Base-by-base conservation (phyloP, 2,329 filamentous ascomycete genomes). In the Alternaria angustiovoidea region DNA sequence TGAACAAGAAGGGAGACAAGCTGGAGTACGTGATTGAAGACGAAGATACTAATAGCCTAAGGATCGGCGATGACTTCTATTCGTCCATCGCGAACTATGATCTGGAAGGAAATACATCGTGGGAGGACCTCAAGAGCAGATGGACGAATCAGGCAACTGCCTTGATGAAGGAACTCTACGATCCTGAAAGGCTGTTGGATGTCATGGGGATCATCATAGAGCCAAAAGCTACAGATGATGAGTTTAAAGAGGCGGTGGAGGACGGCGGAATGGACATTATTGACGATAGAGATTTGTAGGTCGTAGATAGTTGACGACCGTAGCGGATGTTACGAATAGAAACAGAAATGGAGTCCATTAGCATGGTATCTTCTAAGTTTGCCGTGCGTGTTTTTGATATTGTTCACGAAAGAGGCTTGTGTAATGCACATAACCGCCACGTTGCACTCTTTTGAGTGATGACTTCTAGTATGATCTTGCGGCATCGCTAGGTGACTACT, bases 291-390 rank as follows among this genome's bases (percentile, higher is more conserved):
- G 16, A 38, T 16, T 8, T 38, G 34, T 38, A 38, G 34, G 16
- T 18, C 7, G 7, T 6, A 38, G 6, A 8, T 7, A 38, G 34
- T n/a, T 38, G 5, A 16, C 14, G 16, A 18, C 5, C 16, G 16
- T 16, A n/a, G 34, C 1, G 7, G 16, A 8, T 16, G 0, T 7
- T 8, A 18, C 2, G 16, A 16, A 38, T 18, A 0, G 3, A 1
- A 38, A 38, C 3, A 1, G 14, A 38, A 38, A 2, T n/a, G 2
- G 3, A n/a, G 4, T n/a, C 4, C 0, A 4, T 8, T n/a, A 38
- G 7, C 7, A 16, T 38, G 7, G 1, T 16, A 38, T 38, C 2
- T 6, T n/a, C 7, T 8, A 16, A 38, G 34, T 16, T n/a, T n/a
- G 5, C 7, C n/a, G 34, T 38, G 6, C 2, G 14, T 36, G 5